Conservation (phyloP, 495 filamentous ascomycete genomes). For the Aspergillus hancockii region DNA sequence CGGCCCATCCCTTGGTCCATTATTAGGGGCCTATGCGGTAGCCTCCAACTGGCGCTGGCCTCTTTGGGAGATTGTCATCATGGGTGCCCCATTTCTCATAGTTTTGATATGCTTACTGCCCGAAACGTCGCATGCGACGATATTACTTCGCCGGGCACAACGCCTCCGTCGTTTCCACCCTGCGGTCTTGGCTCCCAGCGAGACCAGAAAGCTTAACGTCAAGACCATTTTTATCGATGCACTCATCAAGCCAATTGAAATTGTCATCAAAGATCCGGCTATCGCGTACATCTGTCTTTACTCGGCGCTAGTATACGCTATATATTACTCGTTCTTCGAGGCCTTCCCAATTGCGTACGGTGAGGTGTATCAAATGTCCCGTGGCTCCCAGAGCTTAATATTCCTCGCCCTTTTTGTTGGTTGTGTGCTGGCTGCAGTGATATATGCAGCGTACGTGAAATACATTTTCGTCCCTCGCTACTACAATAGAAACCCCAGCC, state of each 20-base stretch:
- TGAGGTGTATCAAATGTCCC: slow-evolving; percentile 44
- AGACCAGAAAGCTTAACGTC: slow-evolving; percentile 25
- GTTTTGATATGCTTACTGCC: slow-evolving; percentile 53
- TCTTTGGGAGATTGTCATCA: slow-evolving; percentile 47
- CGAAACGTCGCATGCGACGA: slow-evolving; percentile 57
- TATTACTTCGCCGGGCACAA: slow-evolving; percentile 52
- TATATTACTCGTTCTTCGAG: slow-evolving; percentile 51
- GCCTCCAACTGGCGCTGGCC: slow-evolving; percentile 36
- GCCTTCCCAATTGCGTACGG: slow-evolving; percentile 54
- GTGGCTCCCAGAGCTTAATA: slow-evolving; percentile 25
- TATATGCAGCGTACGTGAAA: slow-evolving; percentile 36
- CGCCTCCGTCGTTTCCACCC: slow-evolving; percentile 32
- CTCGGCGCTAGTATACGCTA: slow-evolving; percentile 31
- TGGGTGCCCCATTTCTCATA: slow-evolving; percentile 45
- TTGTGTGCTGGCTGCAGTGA: slow-evolving; percentile 36
- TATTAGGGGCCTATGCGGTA: slow-evolving; percentile 37
- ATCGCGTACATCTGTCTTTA: slow-evolving; percentile 10
- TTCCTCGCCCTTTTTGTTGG: slow-evolving; percentile 47
- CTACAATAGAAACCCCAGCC: slow-evolving; percentile 29
- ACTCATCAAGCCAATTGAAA: slow-evolving; percentile 12
- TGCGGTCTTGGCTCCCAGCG: slow-evolving; percentile 32
- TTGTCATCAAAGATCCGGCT: slow-evolving; percentile 15
- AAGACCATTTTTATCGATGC: slow-evolving; percentile 15
- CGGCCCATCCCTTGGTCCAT: slow-evolving; percentile 45
- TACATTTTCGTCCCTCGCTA: background rate